Base-by-base conservation (phyloP, 1,139 yeast genomes). In the Nakaseomyces sp. region DNA sequence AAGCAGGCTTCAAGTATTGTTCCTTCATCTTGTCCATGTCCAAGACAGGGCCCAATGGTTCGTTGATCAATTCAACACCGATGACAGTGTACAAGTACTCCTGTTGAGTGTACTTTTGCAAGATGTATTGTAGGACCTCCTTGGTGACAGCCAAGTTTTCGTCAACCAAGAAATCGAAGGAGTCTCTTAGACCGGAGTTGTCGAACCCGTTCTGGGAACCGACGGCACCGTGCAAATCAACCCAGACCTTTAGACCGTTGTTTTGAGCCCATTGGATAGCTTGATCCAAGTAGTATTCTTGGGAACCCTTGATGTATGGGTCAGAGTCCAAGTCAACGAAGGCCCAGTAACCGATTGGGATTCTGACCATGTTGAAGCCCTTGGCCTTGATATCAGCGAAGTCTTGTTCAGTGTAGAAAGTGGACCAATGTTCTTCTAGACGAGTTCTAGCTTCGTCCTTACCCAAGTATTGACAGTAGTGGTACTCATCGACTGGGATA, bases 311-410 rank as follows among this genome's bases (percentile, higher is more conserved):
- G 42, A 86, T 94, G 61, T 86, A 89, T 6, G 97, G 96, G 62
- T 91, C 98, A 47, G 69, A 66, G 15, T 68, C 73, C 46, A 76
- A 67, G 36, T 69, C 66, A 42, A 73, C 66, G 64, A 84, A 89
- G n/a, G 97, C 96, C 98, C 98, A 89, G 69, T 89, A 91, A 6
- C 97, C 97, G 49, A 89, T 77, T 22, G 97, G 97, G 47, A 89
- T 82, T 56, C 97, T 77, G 30, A 86, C 96, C 49, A 82, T 72
- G 66, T 89, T 89, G 55, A 89, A 73, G 1, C 96, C 96, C 54
- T 75, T 73, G 10, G 55, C 52, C 30, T 74, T 72, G 47, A 91
- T 85, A 45, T 72, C 66, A 42, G 64, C 51, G 55, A 89, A 79
- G 64, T 89, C 98, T 26, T 68, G 64, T 59, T 85, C 93, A 3